Percentiles rank a stretch among this genome's conserved stretches.
These are phyloP conservation scores for Dioscorea zingiberensis DNA, from an alignment of 106 monocot genomes.

Conservation along the genomic window DNA sequence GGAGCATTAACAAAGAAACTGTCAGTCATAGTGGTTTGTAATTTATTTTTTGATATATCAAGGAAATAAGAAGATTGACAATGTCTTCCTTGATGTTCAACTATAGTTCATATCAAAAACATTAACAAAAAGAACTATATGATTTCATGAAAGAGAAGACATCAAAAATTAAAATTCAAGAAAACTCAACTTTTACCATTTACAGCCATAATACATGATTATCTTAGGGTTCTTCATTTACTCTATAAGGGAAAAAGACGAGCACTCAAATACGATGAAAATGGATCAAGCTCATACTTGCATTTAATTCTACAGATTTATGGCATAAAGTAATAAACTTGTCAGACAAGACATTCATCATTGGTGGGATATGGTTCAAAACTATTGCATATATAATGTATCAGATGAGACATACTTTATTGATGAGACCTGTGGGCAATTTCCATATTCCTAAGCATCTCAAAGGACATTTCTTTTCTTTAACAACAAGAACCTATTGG, in stretches of 20 bases:
- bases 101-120: not conserved
- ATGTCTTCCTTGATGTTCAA: too few species aligned
- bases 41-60: too few species aligned
- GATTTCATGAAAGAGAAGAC: not conserved
- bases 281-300: not conserved
- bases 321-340: too few species aligned
- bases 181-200: too few species aligned
- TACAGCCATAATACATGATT: not conserved
- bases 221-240: too few species aligned
- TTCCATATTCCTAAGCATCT: conserved; percentile 86
- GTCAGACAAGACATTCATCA: too few species aligned
- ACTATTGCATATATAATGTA: too few species aligned
- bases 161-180: not conserved
- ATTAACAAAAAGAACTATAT: not conserved
- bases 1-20: not conserved
- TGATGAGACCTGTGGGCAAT: conserved; percentile 73
- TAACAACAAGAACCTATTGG: conserved; percentile 76
- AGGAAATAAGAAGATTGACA: too few species aligned
- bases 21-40: not conserved
- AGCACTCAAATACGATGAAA: not conserved
- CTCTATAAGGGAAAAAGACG: not conserved
- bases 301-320: not conserved
- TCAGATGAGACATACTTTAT: conserved; percentile 52
- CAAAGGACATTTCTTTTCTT: conserved; percentile 68
- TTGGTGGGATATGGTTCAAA: not conserved